Base-by-base conservation (phyloP, 106 monocot genomes). In the Triglochin maritima region DNA sequence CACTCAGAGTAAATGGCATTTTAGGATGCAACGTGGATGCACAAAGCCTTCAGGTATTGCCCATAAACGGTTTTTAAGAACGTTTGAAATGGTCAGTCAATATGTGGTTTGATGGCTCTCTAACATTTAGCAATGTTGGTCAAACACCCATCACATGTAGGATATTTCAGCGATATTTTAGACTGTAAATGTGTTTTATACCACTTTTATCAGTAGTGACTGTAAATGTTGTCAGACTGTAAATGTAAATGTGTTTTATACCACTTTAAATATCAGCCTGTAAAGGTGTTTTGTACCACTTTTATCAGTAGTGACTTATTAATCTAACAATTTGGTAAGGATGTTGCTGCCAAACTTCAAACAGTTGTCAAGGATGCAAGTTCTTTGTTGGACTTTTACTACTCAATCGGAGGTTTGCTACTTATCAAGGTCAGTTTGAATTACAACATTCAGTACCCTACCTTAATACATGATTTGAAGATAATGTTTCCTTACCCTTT, bases 341-440 rank as follows among this genome's bases (percentile, higher is more conserved):
- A 56, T 54, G 62, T 73, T 56, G 66, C 70, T 46, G 80, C 82
- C 42, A 81, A 69, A 60, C 74, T 98, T 75, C 85, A 78, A 74
- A 47, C 65, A 70, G 74, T 55, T 50, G 65, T 86, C n/a, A 88
- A 84, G 68, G 72, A 69, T 77, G 69, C 82, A 10, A 79, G 69
- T 64, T 85, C 82, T 7, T 80, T 98, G 46, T 59, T 78, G 48
- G 84, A 88, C 64, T 76, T 84, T 14, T 82, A 88, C 52, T 76
- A 86, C 59, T 79, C 84, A 11, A 48, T 98, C 61, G 76, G 79
- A 74, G 61, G 92, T 53, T 71, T 88, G 80, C 66, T 84, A 44
- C 77, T 84, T 71, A 62, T 98, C 60, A 98, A 98, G 91, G 96
- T 91, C 70, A 66, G 13, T 14, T 3, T 59, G 29, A 29, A 29